A percentile compares a stretch with the other conserved stretches of the same genome.
phyloP scores from a whole-genome alignment of 352 stramenopile species.

The Globisporangium lucens region DNA sequence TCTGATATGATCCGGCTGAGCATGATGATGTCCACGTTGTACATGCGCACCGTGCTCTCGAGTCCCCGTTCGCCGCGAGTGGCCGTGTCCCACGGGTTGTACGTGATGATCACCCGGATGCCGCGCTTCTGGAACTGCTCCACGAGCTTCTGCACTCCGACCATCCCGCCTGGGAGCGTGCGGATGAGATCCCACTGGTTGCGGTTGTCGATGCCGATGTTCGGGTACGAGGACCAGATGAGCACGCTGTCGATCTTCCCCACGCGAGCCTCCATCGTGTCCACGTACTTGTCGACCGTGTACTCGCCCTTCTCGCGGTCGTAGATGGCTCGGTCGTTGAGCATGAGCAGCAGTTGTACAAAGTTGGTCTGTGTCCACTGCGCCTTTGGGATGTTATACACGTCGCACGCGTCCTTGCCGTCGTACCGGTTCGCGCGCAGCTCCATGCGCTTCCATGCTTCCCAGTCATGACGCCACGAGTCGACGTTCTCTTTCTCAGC shows the following conservation, averaged over 20 bases:
- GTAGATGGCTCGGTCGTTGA: slow-evolving; percentile 75
- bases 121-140: slow-evolving; percentile 53
- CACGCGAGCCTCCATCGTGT: slow-evolving; percentile 46
- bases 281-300: slow-evolving; percentile 69
- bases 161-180: slow-evolving; percentile 51
- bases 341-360: slow-evolving; percentile 73
- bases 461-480: slow-evolving; percentile 60
- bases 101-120: slow-evolving; percentile 73
- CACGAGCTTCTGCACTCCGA: slow-evolving; percentile 44
- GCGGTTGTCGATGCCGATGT: slow-evolving; percentile 79
- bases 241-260: slow-evolving; percentile 76
- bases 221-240: slow-evolving; percentile 80
- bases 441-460: slow-evolving; percentile 69
- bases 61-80: slow-evolving; percentile 55
- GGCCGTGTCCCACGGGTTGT: slow-evolving; percentile 82
- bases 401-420: slow-evolving; percentile 42
- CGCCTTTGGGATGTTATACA: slow-evolving; percentile 62
- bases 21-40: slow-evolving; percentile 63
- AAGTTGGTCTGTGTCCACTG: slow-evolving; percentile 81
- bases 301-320: slow-evolving; percentile 59
- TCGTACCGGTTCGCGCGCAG: slow-evolving; percentile 64
- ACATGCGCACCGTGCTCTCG: slow-evolving; percentile 63
- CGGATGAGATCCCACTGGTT: slow-evolving; percentile 78
- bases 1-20: slow-evolving; percentile 37
- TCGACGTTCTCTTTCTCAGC: slow-evolving; percentile 25